Evolutionary conservation across 768 basidiomycete genomes (phyloP).

Genomic region (Lentinula edodes): DNA sequence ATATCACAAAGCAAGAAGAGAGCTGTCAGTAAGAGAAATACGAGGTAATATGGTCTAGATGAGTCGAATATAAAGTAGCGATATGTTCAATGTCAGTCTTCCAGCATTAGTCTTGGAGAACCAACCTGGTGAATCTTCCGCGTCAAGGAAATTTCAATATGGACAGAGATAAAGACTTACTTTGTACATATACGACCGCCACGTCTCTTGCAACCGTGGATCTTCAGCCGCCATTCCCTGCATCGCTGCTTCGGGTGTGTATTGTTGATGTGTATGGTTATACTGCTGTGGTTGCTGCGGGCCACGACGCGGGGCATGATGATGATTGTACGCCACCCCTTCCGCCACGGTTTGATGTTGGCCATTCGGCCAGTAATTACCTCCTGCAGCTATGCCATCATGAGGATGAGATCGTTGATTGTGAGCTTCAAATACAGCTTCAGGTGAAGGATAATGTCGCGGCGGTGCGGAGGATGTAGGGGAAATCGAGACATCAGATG

Average conservation of each 20-base stretch:
- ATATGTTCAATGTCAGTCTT: conserved; percentile 21
- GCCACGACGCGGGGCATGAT: neutral
- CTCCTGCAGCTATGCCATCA: neutral
- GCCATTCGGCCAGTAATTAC: neutral
- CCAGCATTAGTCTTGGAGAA: conserved; percentile 35
- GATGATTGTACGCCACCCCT: neutral
- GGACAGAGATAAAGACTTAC: conserved; percentile 20
- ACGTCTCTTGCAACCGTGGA: conserved; percentile 58
- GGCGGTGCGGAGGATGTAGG: conserved; percentile 9
- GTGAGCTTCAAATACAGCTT: conserved; percentile 5
- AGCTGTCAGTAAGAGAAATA: neutral
- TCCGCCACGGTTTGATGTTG: neutral
- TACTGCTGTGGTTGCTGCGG: neutral
- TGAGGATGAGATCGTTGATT: conserved; percentile 4
- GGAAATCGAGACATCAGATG: conserved; percentile 6
- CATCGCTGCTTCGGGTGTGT: conserved; percentile 41
- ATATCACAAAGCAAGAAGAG: neutral
- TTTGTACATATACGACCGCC: conserved; percentile 64
- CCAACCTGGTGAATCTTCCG: conserved; percentile 26
- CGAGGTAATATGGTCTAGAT: neutral
- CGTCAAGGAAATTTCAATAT: neutral
- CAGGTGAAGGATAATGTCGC: neutral
- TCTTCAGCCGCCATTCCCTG: conserved; percentile 49
- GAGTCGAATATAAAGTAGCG: neutral
- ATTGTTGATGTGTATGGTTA: conserved; percentile 25